Conservation (phyloP, 176 grass and related monocot genomes). For the Cenchrus fungigraminus region DNA sequence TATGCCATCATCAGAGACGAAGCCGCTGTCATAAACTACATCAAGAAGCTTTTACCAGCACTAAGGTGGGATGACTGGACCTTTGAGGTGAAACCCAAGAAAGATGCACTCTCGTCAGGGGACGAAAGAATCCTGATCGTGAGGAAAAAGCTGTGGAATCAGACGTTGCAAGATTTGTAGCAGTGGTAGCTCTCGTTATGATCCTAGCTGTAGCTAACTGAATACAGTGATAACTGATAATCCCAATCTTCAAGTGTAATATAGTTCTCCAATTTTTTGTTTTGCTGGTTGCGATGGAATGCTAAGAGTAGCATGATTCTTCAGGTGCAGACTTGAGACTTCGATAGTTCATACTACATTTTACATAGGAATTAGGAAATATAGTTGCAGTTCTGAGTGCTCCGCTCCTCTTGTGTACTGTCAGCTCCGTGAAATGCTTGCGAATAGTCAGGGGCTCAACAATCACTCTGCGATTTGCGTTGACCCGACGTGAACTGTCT, state of each 20-base stretch:
- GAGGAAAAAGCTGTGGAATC: conserved; percentile 70
- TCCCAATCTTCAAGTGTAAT: conserved; percentile 28
- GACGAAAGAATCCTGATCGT: conserved; percentile 69
- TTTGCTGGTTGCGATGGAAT: background rate
- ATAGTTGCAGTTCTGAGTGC: background rate
- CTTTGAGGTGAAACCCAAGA: conserved; percentile 62
- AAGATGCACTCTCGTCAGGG: conserved; percentile 46
- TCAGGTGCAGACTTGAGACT: background rate
- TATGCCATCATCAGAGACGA: conserved; percentile 73
- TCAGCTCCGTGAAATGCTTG: background rate
- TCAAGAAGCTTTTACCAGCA: conserved; percentile 56
- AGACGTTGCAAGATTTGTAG: conserved; percentile 32
- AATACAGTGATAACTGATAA: no score
- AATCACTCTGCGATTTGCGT: background rate
- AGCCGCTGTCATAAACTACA: conserved; percentile 50
- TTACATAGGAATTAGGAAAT: background rate
- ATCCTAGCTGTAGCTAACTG: conserved; percentile 39
- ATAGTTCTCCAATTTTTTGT: background rate
- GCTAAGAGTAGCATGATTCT: background rate
- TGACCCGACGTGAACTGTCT: background rate
- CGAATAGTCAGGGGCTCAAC: background rate
- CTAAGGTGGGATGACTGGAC: conserved; percentile 79
- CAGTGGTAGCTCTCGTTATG: conserved; percentile 14
- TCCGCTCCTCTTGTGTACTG: background rate
- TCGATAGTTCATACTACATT: background rate